phyloP scores from a whole-genome alignment of 2,329 filamentous ascomycete genomes.

The Calonectria pauciramosa region DNA sequence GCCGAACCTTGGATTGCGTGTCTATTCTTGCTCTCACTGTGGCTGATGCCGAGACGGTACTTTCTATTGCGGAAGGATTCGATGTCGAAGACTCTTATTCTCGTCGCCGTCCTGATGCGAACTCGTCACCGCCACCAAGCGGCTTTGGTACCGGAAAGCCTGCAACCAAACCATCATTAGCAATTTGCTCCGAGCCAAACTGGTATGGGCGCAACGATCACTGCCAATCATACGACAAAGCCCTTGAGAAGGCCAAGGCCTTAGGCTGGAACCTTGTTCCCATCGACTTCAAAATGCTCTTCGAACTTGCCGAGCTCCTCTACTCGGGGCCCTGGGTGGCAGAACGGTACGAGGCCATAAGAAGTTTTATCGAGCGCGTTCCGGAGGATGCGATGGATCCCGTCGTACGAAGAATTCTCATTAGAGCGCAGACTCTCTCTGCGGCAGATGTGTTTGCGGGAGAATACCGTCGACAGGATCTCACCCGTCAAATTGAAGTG shows the following conservation, averaged over 20 bases:
- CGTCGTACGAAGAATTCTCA: constrained; percentile 52
- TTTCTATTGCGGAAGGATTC: constrained; percentile 62
- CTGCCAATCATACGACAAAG: constrained; percentile 58
- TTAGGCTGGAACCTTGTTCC: constrained; percentile 58
- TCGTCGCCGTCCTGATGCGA: constrained; percentile 50
- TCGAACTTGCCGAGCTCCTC: constrained; percentile 65
- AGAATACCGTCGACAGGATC: constrained; percentile 53
- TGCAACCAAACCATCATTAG: constrained; percentile 48
- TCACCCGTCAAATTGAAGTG: constrained; percentile 57
- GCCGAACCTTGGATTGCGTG: constrained; percentile 69
- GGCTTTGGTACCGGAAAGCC: constrained; percentile 49
- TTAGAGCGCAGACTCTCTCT: constrained; percentile 55
- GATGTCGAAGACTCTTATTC: constrained; percentile 67
- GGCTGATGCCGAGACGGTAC: constrained; percentile 63
- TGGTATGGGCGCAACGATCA: constrained; percentile 54
- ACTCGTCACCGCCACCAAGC: background rate
- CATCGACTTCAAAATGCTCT: constrained; percentile 63
- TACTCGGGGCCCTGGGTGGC: constrained; percentile 71
- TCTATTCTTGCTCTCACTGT: constrained; percentile 66
- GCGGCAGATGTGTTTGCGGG: constrained; percentile 62
- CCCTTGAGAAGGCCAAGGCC: constrained; percentile 52
- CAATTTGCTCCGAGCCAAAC: constrained; percentile 57
- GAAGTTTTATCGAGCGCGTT: constrained; percentile 56
- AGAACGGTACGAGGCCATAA: constrained; percentile 68
- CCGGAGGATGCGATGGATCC: constrained; percentile 51